Evolutionary conservation across 176 grass and related monocot genomes (phyloP).

Genomic region (Sorghum bicolor): Sorghum_bicolor_NCBIv3 NC_012877.2:37922501-37923000

Average conservation of each 20-base stretch:
- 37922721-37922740: slow-evolving; percentile 23
- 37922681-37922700: slow-evolving; percentile 30
- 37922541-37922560: slow-evolving; percentile 96
- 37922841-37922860: slow-evolving; percentile 24
- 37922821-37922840: slow-evolving; percentile 11
- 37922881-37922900: slow-evolving; percentile 24
- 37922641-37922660: slow-evolving; percentile 78
- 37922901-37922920: slow-evolving; percentile 33
- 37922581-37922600: slow-evolving; percentile 94
- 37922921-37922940: slow-evolving; percentile 7
- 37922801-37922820: slow-evolving; percentile 27
- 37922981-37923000: slow-evolving; percentile 73
- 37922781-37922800: slow-evolving; percentile 35
- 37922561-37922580: slow-evolving; percentile 87
- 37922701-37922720: slow-evolving; percentile 31
- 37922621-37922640: slow-evolving; percentile 92
- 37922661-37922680: slow-evolving; percentile 41
- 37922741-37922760: slow-evolving; percentile 33
- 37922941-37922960: slow-evolving; percentile 51
- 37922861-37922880: slow-evolving; percentile 17
- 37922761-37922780: slow-evolving; percentile 20
- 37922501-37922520: slow-evolving; percentile 46
- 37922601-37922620: slow-evolving; percentile 81
- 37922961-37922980: slow-evolving; percentile 61
- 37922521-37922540: slow-evolving; percentile 75